phyloP scores from a whole-genome alignment of 345 rosid species.

The Eucalyptus leucophloia region DNA sequence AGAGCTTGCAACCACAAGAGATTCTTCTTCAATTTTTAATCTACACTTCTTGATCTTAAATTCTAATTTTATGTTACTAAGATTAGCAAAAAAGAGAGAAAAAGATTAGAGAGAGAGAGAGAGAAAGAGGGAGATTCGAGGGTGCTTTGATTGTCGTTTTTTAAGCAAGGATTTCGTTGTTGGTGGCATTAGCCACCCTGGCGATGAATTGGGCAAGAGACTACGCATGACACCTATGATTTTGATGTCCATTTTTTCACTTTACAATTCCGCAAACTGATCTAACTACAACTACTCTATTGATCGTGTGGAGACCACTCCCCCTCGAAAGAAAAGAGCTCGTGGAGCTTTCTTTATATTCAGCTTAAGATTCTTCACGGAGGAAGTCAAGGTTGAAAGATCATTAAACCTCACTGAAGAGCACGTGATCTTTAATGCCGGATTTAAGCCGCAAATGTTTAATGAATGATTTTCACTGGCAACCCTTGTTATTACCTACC shows the following conservation, averaged over 20 bases:
- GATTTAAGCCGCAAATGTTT: background rate
- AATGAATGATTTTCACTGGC: background rate
- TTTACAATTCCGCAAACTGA: background rate
- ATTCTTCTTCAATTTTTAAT: background rate
- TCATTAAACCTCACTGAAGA: background rate
- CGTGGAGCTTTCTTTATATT: background rate
- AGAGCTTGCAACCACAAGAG: background rate
- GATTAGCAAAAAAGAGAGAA: background rate
- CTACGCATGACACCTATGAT: background rate
- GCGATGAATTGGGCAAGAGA: background rate
- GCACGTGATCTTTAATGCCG: background rate
- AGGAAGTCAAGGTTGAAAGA: background rate
- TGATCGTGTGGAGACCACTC: background rate
- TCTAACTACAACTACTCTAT: background rate
- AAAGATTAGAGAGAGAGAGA: background rate
- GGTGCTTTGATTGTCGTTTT: background rate
- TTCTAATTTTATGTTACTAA: background rate
- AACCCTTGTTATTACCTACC: background rate
- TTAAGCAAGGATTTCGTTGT: constrained; percentile 5
- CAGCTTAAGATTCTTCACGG: background rate
- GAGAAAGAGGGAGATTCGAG: background rate
- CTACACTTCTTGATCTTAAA: background rate
- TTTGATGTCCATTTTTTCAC: background rate
- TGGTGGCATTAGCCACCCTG: constrained; percentile 2
- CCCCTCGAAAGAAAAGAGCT: background rate